Evolutionary conservation across 2,329 filamentous ascomycete species (phyloP).

Genomic region (Trichoderma aggressivum): DNA sequence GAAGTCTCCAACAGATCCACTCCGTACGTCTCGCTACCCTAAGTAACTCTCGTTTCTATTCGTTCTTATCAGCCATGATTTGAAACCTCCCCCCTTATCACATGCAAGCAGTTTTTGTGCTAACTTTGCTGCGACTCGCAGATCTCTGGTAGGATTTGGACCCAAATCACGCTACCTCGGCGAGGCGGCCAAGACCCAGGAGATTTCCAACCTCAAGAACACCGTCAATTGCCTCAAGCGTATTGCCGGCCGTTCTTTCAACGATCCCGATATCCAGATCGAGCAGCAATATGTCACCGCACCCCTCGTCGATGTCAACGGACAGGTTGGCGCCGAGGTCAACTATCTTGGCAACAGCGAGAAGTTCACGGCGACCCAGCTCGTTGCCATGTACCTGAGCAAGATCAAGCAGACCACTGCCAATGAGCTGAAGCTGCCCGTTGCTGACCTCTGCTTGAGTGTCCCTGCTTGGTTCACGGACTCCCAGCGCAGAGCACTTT

Average conservation of each 20-base stretch:
- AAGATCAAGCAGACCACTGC: conserved; percentile 89
- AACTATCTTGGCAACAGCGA: conserved; percentile 92
- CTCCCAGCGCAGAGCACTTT: conserved; percentile 78
- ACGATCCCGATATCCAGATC: conserved; percentile 86
- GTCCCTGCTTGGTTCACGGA: conserved; percentile 98
- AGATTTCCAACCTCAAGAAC: conserved; percentile 99
- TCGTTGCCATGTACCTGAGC: conserved; percentile 91
- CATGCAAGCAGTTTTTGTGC: conserved; percentile 20
- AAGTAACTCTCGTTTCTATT: neutral
- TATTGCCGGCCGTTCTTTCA: conserved; percentile 79
- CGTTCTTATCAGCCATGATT: neutral
- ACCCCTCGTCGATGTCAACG: conserved; percentile 81
- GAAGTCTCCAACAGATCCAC: conserved; percentile 98
- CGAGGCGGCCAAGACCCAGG: conserved; percentile 95
- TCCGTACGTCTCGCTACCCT: conserved; percentile 66
- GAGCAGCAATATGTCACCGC: conserved; percentile 91
- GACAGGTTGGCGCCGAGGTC: conserved; percentile 93
- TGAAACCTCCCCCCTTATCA: neutral
- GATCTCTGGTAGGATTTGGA: conserved; percentile 91
- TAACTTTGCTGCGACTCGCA: conserved; percentile 35
- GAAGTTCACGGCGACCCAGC: conserved; percentile 89
- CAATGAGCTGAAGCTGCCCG: conserved; percentile 83
- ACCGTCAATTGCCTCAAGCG: conserved; percentile 91
- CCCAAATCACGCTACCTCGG: conserved; percentile 92
- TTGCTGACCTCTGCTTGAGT: conserved; percentile 89